These are phyloP conservation scores for Acanthochlamys bracteata DNA, from an alignment of 106 monocot species.

Conservation along the genomic window DNA sequence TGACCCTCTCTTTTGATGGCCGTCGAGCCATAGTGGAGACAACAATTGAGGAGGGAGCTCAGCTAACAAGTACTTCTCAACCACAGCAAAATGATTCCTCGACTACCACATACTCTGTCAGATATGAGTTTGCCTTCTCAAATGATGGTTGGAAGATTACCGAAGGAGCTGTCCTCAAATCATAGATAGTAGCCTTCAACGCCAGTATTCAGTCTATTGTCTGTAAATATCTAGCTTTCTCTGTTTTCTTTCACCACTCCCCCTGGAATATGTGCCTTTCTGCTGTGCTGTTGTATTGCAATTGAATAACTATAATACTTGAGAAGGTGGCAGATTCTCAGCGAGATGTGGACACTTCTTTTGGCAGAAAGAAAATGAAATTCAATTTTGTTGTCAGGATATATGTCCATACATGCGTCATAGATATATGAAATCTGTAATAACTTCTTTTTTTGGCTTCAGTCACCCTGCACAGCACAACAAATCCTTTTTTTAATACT, in stretches of 20 bases:
- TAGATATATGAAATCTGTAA: too few relatives aligned
- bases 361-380: not conserved
- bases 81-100: conserved; percentile 52
- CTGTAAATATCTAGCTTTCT: conserved; percentile 19
- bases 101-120: conserved; percentile 47
- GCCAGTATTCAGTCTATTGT: not conserved
- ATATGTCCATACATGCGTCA: not conserved
- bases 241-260: too few relatives aligned
- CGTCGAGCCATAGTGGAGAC: conserved; percentile 68
- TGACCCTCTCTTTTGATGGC: conserved; percentile 77
- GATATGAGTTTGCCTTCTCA: conserved; percentile 54
- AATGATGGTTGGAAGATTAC: conserved; percentile 80
- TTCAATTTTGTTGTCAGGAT: not conserved
- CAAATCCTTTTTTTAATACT: too few relatives aligned
- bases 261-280: too few relatives aligned
- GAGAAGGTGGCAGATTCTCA: not conserved
- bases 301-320: not conserved
- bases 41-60: conserved; percentile 68
- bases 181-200: conserved; percentile 1
- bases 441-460: too few relatives aligned
- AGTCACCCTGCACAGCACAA: too few relatives aligned
- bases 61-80: conserved; percentile 28
- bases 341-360: not conserved
- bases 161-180: conserved; percentile 74
- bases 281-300: too few relatives aligned